These are phyloP conservation scores for Pseudofabraea citricarpa DNA, from an alignment of 2,329 filamentous ascomycete species.

Conservation along the genomic window DNA sequence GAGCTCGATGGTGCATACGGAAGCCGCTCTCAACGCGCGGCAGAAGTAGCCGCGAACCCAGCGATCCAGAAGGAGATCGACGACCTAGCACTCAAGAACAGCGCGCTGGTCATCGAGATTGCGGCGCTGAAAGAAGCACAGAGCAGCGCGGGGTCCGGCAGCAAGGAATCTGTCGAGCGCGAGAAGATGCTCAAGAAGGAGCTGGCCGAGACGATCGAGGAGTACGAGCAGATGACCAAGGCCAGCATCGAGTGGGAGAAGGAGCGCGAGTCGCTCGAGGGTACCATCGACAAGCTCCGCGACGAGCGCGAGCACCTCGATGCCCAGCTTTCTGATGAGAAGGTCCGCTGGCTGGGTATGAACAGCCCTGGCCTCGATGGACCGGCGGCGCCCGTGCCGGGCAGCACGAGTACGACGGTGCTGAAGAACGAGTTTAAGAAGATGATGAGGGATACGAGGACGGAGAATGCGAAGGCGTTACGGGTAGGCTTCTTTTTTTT, in stretches of 20 bases:
- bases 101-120: slow-evolving; percentile 21
- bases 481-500: slow-evolving; percentile 46
- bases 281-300: slow-evolving; percentile 56
- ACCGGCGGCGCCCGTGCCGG: slow-evolving; percentile 25
- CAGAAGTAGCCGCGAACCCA: slow-evolving; percentile 56
- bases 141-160: slow-evolving; percentile 1
- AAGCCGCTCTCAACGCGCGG: slow-evolving; percentile 61
- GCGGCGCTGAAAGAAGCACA: slow-evolving; percentile 16
- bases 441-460: slow-evolving; percentile 71
- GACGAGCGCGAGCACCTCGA: slow-evolving; percentile 61
- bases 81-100: slow-evolving; percentile 43
- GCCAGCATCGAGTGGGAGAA: slow-evolving; percentile 67
- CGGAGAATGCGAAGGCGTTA: slow-evolving; percentile 59
- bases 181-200: slow-evolving; percentile 56
- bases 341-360: slow-evolving; percentile 59
- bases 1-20: slow-evolving; percentile 96
- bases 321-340: slow-evolving; percentile 60
- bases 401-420: slow-evolving; percentile 58
- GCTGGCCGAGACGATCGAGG: slow-evolving; percentile 60
- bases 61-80: slow-evolving; percentile 56
- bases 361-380: slow-evolving; percentile 43
- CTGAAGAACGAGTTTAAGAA: slow-evolving; percentile 73
- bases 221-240: slow-evolving; percentile 67
- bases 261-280: slow-evolving; percentile 61
- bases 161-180: slow-evolving; percentile 26